Evolutionary conservation across 345 rosid species (phyloP), one percentile per base, ranked within the genome.

Genomic region (Acer yangbiense): DNA sequence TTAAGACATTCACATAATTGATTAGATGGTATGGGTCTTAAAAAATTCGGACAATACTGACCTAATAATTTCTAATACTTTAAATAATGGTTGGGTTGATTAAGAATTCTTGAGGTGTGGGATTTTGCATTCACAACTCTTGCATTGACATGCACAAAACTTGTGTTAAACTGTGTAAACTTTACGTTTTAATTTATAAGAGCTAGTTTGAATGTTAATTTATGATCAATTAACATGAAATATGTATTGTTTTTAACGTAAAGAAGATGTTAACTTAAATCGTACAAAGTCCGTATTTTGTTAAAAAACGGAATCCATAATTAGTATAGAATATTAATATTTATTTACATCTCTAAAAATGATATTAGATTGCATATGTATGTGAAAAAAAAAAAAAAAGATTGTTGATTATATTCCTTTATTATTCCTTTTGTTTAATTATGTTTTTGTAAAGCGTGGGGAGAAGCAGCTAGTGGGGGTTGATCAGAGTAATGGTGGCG

Each of bases 401-500:
- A 18, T 20, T 58, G 2, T 7, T n/a, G 57, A 4, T 3, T 17
- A 52, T 52, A 16, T 6, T 46, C 50, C 21, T 64, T 27, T 27
- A 64, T 9, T 23, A 3, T 74, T 16, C 39, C 23, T 58, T 55
- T 29, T 17, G 43, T n/a, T 60, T 60, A 18, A 60, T 16, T 70
- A 46, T 13, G 48, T 4, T 20, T 20, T 60, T 62, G 7, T 61
- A 9, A 65, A 62, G 76, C 8, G 25, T 7, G 9, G 2, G 46
- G 62, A 62, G 76, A 57, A 20, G 44, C 25, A 2, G 48, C 41
- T 21, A 32, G 73, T 25, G 73, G 55, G 39, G 1, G 65, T 10
- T 46, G 46, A n/a, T n/a, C 7, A 20, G 6, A 32, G 46, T 13
- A 14, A 68, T 78, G 76, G 84, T 78, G 82, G 85, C 39, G 77